Base-by-base conservation (phyloP, 2,329 filamentous ascomycete genomes). In the Talaromyces islandicus region DNA sequence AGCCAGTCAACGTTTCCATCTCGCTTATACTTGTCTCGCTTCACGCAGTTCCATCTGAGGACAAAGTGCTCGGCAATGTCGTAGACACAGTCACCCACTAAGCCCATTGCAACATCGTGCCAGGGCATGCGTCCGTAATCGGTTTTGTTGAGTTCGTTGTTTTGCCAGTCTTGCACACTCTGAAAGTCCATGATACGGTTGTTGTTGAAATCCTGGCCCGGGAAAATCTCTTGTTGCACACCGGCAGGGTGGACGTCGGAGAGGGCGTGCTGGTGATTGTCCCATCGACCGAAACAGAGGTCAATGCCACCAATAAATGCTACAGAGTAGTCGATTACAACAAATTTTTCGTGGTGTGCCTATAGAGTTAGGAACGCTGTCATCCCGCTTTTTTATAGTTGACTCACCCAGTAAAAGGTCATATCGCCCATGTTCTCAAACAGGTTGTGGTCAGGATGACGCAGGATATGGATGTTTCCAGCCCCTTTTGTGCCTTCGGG, bases 171-270 rank as follows among this genome's bases (percentile, higher is more conserved):
- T 30, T 90, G 75, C 1, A 97, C 94, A 32, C 88, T 89, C 67
- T 97, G 83, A 72, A 97, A 99, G 69, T 99, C 94, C 88, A 96
- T 90, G 67, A 97, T 88, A 41, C 93, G 86, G 73, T 96, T 97
- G 75, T 97, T 97, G 75, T 97, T 97, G 80, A 95, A 97, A 69
- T 99, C 94, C 71, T 99, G 94, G 0, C 94, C 94, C 0, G 94
- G 92, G 82, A 91, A 99, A 21, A 97, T 81, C 73, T 97, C 92
- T 58, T 92, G 85, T 14, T 84, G 80, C 19, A 96, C 84, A 21
- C 90, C 90, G 50, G 88, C 87, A 0, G 93, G 93, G 71, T 97
- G 92, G 0, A 92, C 87, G 72, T 97, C 94, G 0, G 93, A 84
- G 14, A 97, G 81, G 1, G 88, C 83, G 75, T 97, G 94, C 69